phyloP scores from a whole-genome alignment of 805 yeast species.

The Yamadazyma philogaea region DNA sequence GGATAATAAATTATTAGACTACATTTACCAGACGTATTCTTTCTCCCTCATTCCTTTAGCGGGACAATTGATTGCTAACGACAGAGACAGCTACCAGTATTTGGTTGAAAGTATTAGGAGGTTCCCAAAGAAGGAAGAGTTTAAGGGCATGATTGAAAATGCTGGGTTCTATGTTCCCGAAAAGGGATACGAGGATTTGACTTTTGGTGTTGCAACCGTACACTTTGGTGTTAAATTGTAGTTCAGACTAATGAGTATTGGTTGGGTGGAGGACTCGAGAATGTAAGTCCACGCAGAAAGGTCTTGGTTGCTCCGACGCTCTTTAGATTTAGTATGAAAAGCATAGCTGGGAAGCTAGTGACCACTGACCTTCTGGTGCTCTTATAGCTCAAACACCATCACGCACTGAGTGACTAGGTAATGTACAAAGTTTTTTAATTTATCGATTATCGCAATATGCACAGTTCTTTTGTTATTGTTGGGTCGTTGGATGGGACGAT shows the following conservation, averaged over 20 bases:
- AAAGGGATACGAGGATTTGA: constrained; percentile 87
- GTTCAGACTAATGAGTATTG: background rate
- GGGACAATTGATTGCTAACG: constrained; percentile 95
- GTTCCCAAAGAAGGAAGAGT: constrained; percentile 90
- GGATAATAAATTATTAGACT: constrained; percentile 70
- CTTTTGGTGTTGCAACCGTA: constrained; percentile 93
- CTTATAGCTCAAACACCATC: too few relatives aligned
- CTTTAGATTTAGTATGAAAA: too few relatives aligned
- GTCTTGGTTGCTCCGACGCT: too few relatives aligned
- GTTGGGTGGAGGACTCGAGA: constrained; percentile 13
- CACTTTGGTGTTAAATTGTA: constrained; percentile 90
- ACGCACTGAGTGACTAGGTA: too few relatives aligned
- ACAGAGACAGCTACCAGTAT: constrained; percentile 93
- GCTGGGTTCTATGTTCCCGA: constrained; percentile 91
- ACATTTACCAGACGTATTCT: constrained; percentile 82
- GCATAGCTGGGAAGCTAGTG: too few relatives aligned
- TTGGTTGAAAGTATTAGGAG: constrained; percentile 89
- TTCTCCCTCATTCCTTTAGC: constrained; percentile 83
- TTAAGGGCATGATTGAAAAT: constrained; percentile 85
- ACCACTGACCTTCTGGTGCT: too few relatives aligned
- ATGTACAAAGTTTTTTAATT: too few relatives aligned
- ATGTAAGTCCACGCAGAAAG: too few relatives aligned
- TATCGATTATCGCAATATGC: too few relatives aligned
- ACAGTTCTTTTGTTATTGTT: too few relatives aligned
- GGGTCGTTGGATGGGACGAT: too few relatives aligned